Conservation (phyloP, 2,329 filamentous ascomycete species). For the Fusarium drepaniforme region DNA sequence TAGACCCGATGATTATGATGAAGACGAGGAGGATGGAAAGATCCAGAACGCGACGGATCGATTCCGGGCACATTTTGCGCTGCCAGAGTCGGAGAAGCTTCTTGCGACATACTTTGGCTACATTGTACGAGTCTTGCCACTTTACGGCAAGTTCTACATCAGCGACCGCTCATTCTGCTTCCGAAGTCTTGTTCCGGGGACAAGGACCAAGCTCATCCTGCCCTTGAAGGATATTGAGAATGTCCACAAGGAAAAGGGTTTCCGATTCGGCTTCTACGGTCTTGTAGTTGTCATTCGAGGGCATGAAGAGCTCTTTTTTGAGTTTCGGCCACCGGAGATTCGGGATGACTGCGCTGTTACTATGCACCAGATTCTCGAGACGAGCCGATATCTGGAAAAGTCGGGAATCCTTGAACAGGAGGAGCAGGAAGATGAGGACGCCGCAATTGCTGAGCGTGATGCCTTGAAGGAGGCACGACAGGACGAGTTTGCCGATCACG, state of each 20-base stretch:
- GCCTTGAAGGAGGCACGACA: constrained; percentile 81
- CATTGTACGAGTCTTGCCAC: constrained; percentile 87
- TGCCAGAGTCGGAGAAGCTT: constrained; percentile 86
- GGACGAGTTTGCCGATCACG: constrained; percentile 64
- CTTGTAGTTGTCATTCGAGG: constrained; percentile 93
- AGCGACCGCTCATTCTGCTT: constrained; percentile 92
- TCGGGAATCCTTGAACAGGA: constrained; percentile 75
- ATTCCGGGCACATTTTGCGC: constrained; percentile 89
- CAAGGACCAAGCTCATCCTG: constrained; percentile 91
- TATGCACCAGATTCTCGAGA: constrained; percentile 81
- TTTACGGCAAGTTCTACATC: constrained; percentile 97
- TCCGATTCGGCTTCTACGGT: constrained; percentile 90
- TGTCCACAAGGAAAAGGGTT: constrained; percentile 94
- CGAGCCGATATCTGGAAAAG: constrained; percentile 76
- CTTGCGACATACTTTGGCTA: constrained; percentile 93
- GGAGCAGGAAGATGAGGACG: constrained; percentile 77
- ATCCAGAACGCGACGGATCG: constrained; percentile 78
- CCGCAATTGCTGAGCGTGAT: constrained; percentile 83
- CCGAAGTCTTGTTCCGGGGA: constrained; percentile 88
- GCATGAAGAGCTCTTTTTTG: constrained; percentile 96
- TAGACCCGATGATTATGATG: constrained; percentile 66
- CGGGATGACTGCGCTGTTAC: constrained; percentile 92
- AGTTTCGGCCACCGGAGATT: constrained; percentile 82
- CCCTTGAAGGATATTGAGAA: constrained; percentile 94
- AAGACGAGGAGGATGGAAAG: constrained; percentile 72